A percentile compares a stretch with the other conserved stretches of the same genome.
Evolutionary conservation across 2,329 filamentous ascomycete genomes (phyloP).

Genomic region (Xylariaceae sp.): DNA sequence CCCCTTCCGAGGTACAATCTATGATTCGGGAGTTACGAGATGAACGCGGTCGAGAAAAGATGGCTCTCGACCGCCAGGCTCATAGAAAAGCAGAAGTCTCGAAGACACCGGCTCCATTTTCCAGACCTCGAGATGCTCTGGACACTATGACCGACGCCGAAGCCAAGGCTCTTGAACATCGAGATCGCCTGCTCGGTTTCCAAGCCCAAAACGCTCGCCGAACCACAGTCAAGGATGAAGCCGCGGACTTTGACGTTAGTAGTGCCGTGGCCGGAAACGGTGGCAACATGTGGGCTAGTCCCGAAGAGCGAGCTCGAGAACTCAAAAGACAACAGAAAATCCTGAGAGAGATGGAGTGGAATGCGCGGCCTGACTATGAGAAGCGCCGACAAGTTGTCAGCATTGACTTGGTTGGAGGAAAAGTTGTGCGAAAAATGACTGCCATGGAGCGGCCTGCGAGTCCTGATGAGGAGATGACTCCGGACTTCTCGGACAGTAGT

Average conservation of each 20-base stretch:
- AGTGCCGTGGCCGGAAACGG: conserved; percentile 39
- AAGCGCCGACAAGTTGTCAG: conserved; percentile 81
- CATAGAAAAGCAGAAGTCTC: conserved; percentile 65
- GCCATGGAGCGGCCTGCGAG: conserved; percentile 56
- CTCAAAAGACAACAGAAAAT: conserved; percentile 82
- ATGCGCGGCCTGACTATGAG: conserved; percentile 79
- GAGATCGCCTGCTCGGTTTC: conserved; percentile 75
- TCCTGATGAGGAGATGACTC: conserved; percentile 44
- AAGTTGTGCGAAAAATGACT: conserved; percentile 69
- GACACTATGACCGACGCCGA: conserved; percentile 52
- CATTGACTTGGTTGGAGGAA: conserved; percentile 75
- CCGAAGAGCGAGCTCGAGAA: conserved; percentile 76
- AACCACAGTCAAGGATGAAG: conserved; percentile 84
- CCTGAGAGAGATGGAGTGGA: conserved; percentile 82
- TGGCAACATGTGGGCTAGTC: conserved; percentile 78
- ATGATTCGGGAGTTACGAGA: conserved; percentile 82
- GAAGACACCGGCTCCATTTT: conserved; percentile 57
- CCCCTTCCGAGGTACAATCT: conserved; percentile 67
- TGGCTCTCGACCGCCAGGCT: conserved; percentile 71
- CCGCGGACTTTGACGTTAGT: conserved; percentile 57
- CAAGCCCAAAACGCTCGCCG: conserved; percentile 81
- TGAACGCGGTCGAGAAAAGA: conserved; percentile 82
- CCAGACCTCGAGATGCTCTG: conserved; percentile 39
- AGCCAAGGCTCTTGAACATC: conserved; percentile 68
- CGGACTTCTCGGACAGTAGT: conserved; percentile 13